Evolutionary conservation across 352 stramenopile species (phyloP), one percentile per base, ranked within the genome.

Genomic region (Globisporangium takayamanum): DNA sequence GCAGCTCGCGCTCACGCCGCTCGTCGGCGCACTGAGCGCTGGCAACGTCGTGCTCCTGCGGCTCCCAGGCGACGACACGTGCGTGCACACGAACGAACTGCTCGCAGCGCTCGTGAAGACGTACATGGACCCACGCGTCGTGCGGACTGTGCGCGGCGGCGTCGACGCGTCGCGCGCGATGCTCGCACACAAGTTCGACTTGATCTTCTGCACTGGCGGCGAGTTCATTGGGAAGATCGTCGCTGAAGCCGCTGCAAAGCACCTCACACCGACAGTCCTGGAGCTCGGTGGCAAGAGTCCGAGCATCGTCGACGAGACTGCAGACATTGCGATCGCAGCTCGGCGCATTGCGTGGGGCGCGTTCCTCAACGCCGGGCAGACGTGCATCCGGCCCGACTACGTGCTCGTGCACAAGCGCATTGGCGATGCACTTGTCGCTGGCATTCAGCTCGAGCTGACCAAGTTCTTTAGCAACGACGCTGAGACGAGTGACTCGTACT

Each of bases 261-360:
- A 93, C 45, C 69, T 99, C 14, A 99, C 96, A 30, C 96, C 96
- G 1, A 83, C 85, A 8, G 76, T 97, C 11, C 68, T 99, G 4
- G 96, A 99, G 68, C 78, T 99, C 7, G 96, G 96, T 44, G 96
- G 96, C 50, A 98, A 98, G 69, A 86, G 73, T 18, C 93, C 93
- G 0, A 73, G 71, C 8, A 88, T 96, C 66, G 72, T 98, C 28
- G 85, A 96, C 49, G 70, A 87, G 37, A 78, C 77, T 41, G 63
- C 69, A n/a, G 56, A 89, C 44, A 3, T 88, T 20, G 61, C 64
- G 3, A 69, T 94, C 30, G 69, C 89, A 1, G 84, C 79, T 5
- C 47, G 47, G 11, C 47, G 47, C 14, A 33, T 52, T 39, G 97
- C 89, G 8, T 97, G 78, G 73, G 78, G 67, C 2, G 92, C 95